phyloP scores from a whole-genome alignment of 805 yeast genomes.

The Cephaloascus fragrans region DNA sequence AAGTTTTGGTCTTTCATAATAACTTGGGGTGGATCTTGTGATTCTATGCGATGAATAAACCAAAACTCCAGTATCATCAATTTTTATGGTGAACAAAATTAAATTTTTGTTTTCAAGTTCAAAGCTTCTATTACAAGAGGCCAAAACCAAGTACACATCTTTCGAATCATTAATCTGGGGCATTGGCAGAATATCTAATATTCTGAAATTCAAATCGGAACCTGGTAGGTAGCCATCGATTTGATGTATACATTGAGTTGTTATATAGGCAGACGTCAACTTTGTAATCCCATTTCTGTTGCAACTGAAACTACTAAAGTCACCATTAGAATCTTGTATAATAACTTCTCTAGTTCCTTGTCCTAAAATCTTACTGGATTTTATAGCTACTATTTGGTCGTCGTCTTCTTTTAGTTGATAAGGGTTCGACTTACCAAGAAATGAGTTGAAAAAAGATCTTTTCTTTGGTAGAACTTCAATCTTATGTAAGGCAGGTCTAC shows the following conservation, averaged over 20 bases:
- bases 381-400: constrained; percentile 49
- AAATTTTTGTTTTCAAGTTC: constrained; percentile 22
- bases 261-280: constrained; percentile 14
- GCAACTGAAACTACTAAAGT: constrained; percentile 20
- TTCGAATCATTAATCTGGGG: constrained; percentile 17
- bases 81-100: constrained; percentile 43
- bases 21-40: constrained; percentile 30
- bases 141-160: constrained; percentile 37
- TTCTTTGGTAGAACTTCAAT: constrained; percentile 11
- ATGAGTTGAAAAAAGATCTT: constrained; percentile 7
- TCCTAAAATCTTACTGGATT: constrained; percentile 40
- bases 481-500: constrained; percentile 34
- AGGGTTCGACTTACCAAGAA: constrained; percentile 4
- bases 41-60: constrained; percentile 59
- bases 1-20: constrained; percentile 32
- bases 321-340: constrained; percentile 37
- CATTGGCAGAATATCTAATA: constrained; percentile 55
- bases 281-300: constrained; percentile 19
- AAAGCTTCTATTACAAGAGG: constrained; percentile 26
- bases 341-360: constrained; percentile 37
- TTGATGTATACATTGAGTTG: constrained; percentile 5
- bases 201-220: constrained; percentile 36
- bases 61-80: constrained; percentile 39
- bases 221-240: constrained; percentile 40
- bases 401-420: constrained; percentile 9